Evolutionary conservation across 2,329 filamentous ascomycete genomes (phyloP), one percentile per base, ranked within the genome.

Genomic region (Coniosporium tulheliwenetii): DNA sequence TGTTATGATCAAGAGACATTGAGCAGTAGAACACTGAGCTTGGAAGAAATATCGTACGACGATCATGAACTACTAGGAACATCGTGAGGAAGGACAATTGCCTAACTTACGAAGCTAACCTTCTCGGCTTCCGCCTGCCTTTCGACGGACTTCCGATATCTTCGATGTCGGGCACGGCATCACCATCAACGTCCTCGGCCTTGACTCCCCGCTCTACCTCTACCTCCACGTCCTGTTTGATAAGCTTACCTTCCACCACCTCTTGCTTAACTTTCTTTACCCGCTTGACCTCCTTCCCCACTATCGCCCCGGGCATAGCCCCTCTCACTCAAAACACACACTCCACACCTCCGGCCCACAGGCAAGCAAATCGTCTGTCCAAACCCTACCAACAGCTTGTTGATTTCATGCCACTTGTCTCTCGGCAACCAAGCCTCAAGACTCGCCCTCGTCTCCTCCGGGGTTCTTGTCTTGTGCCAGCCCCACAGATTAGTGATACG

Each of bases 401-500:
- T 95, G 58, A 95, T 93, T 61, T 93, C 85, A 59, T 84, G 81
- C 87, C 87, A 95, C 52, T 75, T 77, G 39, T 93, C 84, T 44
- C 62, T 72, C 2, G 87, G 87, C 50, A 95, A 65, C 87, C 87
- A 95, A 12, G 69, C 69, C 64, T 95, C 75, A 43, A 95, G 66
- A 30, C 77, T 75, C 41, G 69, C 63, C 36, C 87, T 70, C 29
- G 87, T 93, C 56, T 84, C 81, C 64, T 95, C 87, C 0, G 87
- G 87, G 10, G 67, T 81, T 51, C 76, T 79, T 2, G 81, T 89
- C 57, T 75, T 76, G 57, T 93, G 76, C 87, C 87, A 95, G 3
- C 84, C 82, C 86, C 86, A 94, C 26, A 93, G 67, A 62, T 94
- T 94, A 39, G 85, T 89, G 60, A 95, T 93, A 41, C 87, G 81